A percentile compares a stretch with the other conserved stretches of the same genome.
Conservation (phyloP, 192 early-diverging fungal species). For the Backusella tuberculispora region DNA sequence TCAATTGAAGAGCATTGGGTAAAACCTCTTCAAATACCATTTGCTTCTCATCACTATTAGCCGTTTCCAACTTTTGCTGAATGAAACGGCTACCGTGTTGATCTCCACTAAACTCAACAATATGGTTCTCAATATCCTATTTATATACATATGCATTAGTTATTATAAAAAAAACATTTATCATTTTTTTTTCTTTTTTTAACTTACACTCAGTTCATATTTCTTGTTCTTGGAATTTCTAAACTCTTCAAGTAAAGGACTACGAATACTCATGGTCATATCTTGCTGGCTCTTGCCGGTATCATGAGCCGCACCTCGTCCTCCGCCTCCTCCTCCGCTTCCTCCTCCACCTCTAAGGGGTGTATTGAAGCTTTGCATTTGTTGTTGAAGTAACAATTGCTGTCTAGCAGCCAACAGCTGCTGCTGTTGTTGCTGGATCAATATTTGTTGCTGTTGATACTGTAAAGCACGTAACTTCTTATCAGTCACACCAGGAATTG, state of each 20-base stretch:
- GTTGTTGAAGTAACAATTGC: slow-evolving; percentile 53
- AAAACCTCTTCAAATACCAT: slow-evolving; percentile 96
- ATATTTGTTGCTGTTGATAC: slow-evolving; percentile 52
- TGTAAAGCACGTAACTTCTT: slow-evolving; percentile 54
- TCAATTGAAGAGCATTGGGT: slow-evolving; percentile 88
- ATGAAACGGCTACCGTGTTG: slow-evolving; percentile 99
- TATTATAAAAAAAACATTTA: not conserved
- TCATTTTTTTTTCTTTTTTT: not conserved
- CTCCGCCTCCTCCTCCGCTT: not conserved
- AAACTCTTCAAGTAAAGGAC: slow-evolving; percentile 94
- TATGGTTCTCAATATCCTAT: slow-evolving; percentile 88
- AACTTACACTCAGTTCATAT: slow-evolving; percentile 85
- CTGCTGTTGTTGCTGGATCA: slow-evolving; percentile 56
- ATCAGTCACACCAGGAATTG: slow-evolving; percentile 37
- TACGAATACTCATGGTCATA: slow-evolving; percentile 71
- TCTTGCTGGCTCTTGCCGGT: slow-evolving; percentile 37
- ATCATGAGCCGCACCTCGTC: slow-evolving; percentile 22
- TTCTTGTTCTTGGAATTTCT: slow-evolving; percentile 97
- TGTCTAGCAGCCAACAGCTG: slow-evolving; percentile 38
- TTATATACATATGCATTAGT: not conserved
- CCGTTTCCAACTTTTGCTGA: slow-evolving; percentile 97
- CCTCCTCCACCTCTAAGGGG: not conserved
- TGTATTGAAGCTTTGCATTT: slow-evolving; percentile 38
- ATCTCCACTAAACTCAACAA: slow-evolving; percentile 98
- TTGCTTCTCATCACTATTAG: slow-evolving; percentile 92